phyloP scores from a whole-genome alignment of 2,329 filamentous ascomycete species.

The Colletotrichum sp. region DNA sequence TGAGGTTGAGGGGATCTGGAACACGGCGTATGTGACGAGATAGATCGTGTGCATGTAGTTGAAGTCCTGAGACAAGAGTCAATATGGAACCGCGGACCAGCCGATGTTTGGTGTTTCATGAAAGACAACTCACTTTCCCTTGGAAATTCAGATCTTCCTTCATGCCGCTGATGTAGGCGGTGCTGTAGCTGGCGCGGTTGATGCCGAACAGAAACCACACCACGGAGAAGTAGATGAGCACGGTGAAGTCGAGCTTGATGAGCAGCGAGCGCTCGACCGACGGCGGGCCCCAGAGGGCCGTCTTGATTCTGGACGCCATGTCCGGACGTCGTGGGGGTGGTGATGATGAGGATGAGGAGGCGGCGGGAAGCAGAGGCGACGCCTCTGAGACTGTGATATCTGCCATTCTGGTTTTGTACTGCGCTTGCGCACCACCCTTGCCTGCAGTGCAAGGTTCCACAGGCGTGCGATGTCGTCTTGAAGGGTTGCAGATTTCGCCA shows the following conservation, averaged over 20 bases:
- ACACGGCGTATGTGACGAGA: conserved; percentile 46
- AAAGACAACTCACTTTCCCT: conserved; percentile 29
- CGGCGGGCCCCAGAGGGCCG: conserved; percentile 15
- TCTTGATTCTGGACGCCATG: neutral
- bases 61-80: conserved; percentile 27
- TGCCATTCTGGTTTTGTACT: neutral
- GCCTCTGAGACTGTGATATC: neutral
- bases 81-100: neutral
- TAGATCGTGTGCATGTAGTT: conserved; percentile 42
- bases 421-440: neutral
- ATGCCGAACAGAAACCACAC: conserved; percentile 54
- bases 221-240: conserved; percentile 48
- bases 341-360: neutral
- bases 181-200: conserved; percentile 46
- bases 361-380: conserved; percentile 2
- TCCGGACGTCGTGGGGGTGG: neutral
- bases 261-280: conserved; percentile 31
- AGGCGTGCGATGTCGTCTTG: conserved; percentile 6
- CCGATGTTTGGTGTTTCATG: neutral
- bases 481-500: conserved; percentile 16
- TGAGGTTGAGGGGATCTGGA: conserved; percentile 48
- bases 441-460: neutral
- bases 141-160: conserved; percentile 39
- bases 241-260: conserved; percentile 44
- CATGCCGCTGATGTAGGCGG: conserved; percentile 48